These are phyloP conservation scores for Rhamnella rubrinervis DNA, from an alignment of 331 rosid genomes.

Conservation along the genomic window DNA sequence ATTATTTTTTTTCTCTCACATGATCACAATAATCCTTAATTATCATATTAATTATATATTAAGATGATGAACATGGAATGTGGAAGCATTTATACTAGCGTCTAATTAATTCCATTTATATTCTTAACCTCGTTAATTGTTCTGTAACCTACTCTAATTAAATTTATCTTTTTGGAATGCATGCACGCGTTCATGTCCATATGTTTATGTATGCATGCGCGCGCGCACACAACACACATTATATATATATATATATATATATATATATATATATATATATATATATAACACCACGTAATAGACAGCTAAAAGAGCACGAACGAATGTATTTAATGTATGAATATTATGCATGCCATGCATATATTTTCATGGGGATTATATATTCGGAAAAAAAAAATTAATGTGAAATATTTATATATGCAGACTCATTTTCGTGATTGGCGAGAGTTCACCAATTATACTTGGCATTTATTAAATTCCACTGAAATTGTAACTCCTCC, in stretches of 20 bases:
- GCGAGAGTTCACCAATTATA: slow-evolving; percentile 32
- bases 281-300: too few relatives aligned
- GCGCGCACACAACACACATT: too few relatives aligned
- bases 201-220: neutral
- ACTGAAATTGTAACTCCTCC: slow-evolving; percentile 38
- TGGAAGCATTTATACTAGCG: neutral
- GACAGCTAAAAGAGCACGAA: too few relatives aligned
- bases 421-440: slow-evolving; percentile 32
- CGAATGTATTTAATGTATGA: too few relatives aligned
- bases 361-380: neutral
- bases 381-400: neutral
- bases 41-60: neutral
- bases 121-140: slow-evolving; percentile 26
- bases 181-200: neutral
- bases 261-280: too few relatives aligned
- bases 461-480: slow-evolving; percentile 11
- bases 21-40: too few relatives aligned
- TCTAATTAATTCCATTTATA: slow-evolving; percentile 17
- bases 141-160: slow-evolving; percentile 14
- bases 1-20: too few relatives aligned
- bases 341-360: neutral
- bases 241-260: too few relatives aligned
- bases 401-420: slow-evolving; percentile 2
- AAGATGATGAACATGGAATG: neutral
- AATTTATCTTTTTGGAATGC: neutral